Base-by-base conservation (phyloP, 2,329 filamentous ascomycete genomes). In the Hypoxylon sp. region DNA sequence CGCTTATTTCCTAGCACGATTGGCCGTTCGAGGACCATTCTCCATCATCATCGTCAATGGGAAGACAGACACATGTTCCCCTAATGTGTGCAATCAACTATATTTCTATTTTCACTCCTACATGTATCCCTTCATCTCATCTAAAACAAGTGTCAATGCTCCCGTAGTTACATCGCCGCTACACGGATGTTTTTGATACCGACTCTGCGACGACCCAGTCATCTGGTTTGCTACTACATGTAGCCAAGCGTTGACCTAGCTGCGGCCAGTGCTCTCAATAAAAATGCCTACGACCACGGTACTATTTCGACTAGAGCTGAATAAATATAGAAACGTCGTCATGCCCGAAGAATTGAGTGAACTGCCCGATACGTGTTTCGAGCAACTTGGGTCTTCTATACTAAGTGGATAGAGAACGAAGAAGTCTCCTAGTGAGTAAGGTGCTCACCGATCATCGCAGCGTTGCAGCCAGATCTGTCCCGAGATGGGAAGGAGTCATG, bases 81-180 rank as follows among this genome's bases (percentile, higher is more conserved):
- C 17, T 44, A 22, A 20, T 10, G 7, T 10, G n/a, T 44, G 6
- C 14, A 44, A 22, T 8, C 40, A 44, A 30, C 14, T 44, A 7
- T 22, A 54, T 59, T 65, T 68, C 61, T 68, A 64, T 68, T 64
- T 68, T 56, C n/a, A 61, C 37, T 35, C 40, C 11, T 53, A 27
- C 25, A 27, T 27, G 25, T 27, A 40, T 54, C 63, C 65, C 27
- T 58, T 44, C 30, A 10, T 50, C 50, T 60, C 60, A 31, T 57
- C 25, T 44, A 6, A 49, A 44, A 37, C 30, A 31, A 31, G 13
- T 27, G 14, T 33, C 46, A 11, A 50, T 50, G 20, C 30, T 51
- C 27, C 22, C 6, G 25, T n/a, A 53, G 30, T 61, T 48, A 35
- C 27, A 37, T n/a, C 14, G 27, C 33, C 8, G 50, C 2, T 14